Conservation (phyloP, 1,284 basidiomycete genomes). For the Pyrrhoderma lamaoense region DNA sequence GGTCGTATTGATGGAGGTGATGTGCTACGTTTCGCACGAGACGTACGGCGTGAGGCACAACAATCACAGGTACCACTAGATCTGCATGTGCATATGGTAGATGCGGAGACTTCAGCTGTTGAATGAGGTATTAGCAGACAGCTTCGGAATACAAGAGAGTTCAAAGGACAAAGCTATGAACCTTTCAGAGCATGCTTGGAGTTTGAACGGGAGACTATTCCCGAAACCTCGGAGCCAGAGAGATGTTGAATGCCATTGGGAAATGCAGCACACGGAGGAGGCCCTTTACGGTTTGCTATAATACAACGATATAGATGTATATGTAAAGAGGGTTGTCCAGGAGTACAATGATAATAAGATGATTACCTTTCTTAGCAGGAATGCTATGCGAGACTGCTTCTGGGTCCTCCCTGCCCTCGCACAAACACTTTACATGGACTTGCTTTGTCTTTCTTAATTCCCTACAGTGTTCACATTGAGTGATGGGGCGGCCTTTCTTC, state of each 20-base stretch:
- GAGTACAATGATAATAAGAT: slow-evolving; percentile 32
- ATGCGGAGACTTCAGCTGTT: slow-evolving; percentile 25
- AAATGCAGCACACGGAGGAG: slow-evolving; percentile 56
- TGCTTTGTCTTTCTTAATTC: slow-evolving; percentile 70
- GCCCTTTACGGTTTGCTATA: slow-evolving; percentile 13
- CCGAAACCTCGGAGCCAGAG: slow-evolving; percentile 39
- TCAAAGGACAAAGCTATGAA: slow-evolving; percentile 3
- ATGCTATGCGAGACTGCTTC: slow-evolving; percentile 27
- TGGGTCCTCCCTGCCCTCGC: slow-evolving; percentile 34
- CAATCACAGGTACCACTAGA: slow-evolving; percentile 42
- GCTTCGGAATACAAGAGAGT: slow-evolving; percentile 30
- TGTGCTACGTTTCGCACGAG: slow-evolving; percentile 15
- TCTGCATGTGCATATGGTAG: slow-evolving; percentile 32
- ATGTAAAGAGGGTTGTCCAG: slow-evolving; percentile 32
- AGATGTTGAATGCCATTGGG: slow-evolving; percentile 65
- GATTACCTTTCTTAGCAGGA: slow-evolving; percentile 51
- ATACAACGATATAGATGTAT: neutral
- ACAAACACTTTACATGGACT: slow-evolving; percentile 63
- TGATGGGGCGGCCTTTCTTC: slow-evolving; percentile 76
- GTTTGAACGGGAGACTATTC: slow-evolving; percentile 34
- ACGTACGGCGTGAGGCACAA: slow-evolving; percentile 35
- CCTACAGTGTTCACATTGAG: slow-evolving; percentile 72
- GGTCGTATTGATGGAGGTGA: slow-evolving; percentile 10
- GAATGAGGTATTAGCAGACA: slow-evolving; percentile 33
- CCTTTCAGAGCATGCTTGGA: slow-evolving; percentile 14